Evolutionary conservation across 2,329 filamentous ascomycete species (phyloP), one percentile per base, ranked within the genome.

Genomic region (Paracamarosporium sp.): DNA sequence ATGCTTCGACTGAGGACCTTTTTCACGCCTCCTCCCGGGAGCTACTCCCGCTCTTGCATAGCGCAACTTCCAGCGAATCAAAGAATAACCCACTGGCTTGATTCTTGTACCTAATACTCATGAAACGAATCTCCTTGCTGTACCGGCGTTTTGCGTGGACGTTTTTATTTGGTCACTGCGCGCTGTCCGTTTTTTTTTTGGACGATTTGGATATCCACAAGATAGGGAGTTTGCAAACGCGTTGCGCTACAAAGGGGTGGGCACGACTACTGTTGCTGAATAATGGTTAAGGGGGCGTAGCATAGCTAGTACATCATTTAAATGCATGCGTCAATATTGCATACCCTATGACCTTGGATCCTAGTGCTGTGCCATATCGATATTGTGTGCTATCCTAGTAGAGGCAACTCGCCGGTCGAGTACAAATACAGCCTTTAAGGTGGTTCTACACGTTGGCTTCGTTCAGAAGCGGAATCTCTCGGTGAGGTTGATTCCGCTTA

Each of bases 81-180:
- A n/a, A 31, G 43, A 11, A 9, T 31, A 17, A 31, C 13, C 13
- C 27, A 17, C 22, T 33, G n/a, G 27, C 44, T 31, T 12, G n/a
- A 47, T 28, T 20, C 9, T n/a, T 45, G 50, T 53, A 53, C 15
- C 22, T 53, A 45, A 44, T 53, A 53, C 4, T 31, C 17, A 51
- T 20, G 28, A 35, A 28, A 53, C 50, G 50, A 53, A 53, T 53
- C 30, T 53, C 40, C 40, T 53, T 53, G 28, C 24, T 44, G 36
- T 36, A 41, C 43, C 17, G 48, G 36, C 48, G 48, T 51, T 51
- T 20, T 51, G 24, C 25, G 5, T 15, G 7, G 4, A 25, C n/a
- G 31, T 5, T 7, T 36, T 22, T 12, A 15, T 28, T 48, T 38
- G 31, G 20, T 5, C 15, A 28, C 22, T 25, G 25, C 15, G 40